Evolutionary conservation across 352 stramenopile genomes (phyloP).

Genomic region (Phytophthora syringae): DNA sequence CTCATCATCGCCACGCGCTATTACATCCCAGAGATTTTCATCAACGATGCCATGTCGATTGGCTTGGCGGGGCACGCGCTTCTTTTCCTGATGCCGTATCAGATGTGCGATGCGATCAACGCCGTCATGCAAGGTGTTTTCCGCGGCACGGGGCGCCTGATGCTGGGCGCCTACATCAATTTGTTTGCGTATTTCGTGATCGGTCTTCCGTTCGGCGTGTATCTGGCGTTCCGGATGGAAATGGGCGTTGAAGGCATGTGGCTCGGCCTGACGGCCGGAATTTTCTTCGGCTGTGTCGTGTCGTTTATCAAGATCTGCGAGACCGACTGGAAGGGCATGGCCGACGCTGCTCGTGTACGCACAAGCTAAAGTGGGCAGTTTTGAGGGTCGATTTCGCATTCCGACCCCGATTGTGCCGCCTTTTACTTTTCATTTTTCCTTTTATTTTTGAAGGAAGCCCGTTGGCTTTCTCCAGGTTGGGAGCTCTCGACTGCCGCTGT

Average conservation of each 20-base stretch:
- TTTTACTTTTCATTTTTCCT: slow-evolving; percentile 9
- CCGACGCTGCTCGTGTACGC: slow-evolving; percentile 56
- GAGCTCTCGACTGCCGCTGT: slow-evolving; percentile 2
- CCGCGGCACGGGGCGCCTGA: slow-evolving; percentile 65
- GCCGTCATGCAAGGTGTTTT: slow-evolving; percentile 80
- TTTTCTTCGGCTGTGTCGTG: slow-evolving; percentile 58
- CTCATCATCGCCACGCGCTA: slow-evolving; percentile 53
- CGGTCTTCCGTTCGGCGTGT: slow-evolving; percentile 65
- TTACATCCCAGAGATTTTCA: slow-evolving; percentile 66
- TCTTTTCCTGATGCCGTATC: slow-evolving; percentile 70
- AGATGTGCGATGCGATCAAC: slow-evolving; percentile 76
- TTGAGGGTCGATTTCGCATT: neutral
- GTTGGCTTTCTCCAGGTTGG: neutral
- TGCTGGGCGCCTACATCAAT: slow-evolving; percentile 66
- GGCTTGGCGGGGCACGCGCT: slow-evolving; percentile 53
- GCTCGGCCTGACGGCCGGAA: slow-evolving; percentile 65
- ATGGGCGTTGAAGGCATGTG: slow-evolving; percentile 79
- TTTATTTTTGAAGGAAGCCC: slow-evolving; percentile 22
- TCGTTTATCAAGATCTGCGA: slow-evolving; percentile 68
- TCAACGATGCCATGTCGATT: slow-evolving; percentile 71
- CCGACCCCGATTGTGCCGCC: neutral
- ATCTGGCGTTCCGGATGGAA: slow-evolving; percentile 64
- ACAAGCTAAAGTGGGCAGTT: slow-evolving; percentile 44
- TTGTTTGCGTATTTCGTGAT: slow-evolving; percentile 74
- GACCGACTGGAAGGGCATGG: slow-evolving; percentile 66